Evolutionary conservation across 257 asterid genomes (phyloP).

Genomic region (Cynanchum wilfordii): DNA sequence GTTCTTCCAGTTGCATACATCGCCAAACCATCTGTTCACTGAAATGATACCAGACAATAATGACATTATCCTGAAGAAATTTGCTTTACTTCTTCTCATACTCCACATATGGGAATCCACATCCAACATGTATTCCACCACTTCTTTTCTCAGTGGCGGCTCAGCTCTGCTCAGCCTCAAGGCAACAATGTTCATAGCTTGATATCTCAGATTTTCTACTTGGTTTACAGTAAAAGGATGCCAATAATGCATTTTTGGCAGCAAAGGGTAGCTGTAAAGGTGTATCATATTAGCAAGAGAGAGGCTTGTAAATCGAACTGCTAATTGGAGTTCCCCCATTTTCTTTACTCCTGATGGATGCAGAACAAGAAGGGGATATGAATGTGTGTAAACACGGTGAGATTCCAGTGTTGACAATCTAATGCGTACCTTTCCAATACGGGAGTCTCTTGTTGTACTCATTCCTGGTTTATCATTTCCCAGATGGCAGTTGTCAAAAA

Average conservation of each 20-base stretch:
- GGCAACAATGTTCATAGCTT: constrained; percentile 69
- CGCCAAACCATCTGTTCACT: constrained; percentile 43
- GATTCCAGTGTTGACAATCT: constrained; percentile 60
- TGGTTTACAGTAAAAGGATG: constrained; percentile 66
- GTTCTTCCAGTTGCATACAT: constrained; percentile 56
- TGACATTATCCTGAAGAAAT: constrained; percentile 61
- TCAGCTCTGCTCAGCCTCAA: constrained; percentile 61
- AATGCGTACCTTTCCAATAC: constrained; percentile 69
- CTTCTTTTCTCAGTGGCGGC: constrained; percentile 72
- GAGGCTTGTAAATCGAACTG: constrained; percentile 58
- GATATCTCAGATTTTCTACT: constrained; percentile 54
- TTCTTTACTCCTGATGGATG: constrained; percentile 74
- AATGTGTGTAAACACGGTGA: constrained; percentile 45
- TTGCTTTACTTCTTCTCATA: constrained; percentile 76
- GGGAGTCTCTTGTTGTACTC: constrained; percentile 31
- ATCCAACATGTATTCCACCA: constrained; percentile 70
- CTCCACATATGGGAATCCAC: constrained; percentile 81
- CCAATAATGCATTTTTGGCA: constrained; percentile 77
- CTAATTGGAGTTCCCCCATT: constrained; percentile 65
- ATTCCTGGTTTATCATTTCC: constrained; percentile 30
- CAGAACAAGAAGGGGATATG: constrained; percentile 63
- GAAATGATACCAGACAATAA: constrained; percentile 46
- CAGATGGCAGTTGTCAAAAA: constrained; percentile 60
- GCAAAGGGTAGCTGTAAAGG: constrained; percentile 51
- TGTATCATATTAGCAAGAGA: constrained; percentile 49